Conservation (phyloP, 2,329 filamentous ascomycete species). For the Intubia oerlemansii region DNA sequence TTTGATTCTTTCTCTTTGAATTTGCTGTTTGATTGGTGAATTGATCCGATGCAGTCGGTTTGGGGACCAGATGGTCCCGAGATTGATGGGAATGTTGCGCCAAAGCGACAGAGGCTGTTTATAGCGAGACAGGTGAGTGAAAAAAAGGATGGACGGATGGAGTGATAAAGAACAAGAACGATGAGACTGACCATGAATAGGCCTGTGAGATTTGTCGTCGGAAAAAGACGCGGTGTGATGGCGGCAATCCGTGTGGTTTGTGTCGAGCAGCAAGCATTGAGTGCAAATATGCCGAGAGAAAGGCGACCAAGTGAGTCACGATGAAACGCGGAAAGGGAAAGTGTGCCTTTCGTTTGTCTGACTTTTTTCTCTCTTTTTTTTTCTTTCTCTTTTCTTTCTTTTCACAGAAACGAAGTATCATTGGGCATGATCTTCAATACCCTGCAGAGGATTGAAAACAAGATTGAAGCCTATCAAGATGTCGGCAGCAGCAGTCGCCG, state of each 20-base stretch:
- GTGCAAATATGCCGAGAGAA: constrained; percentile 29
- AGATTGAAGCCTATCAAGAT: constrained; percentile 18
- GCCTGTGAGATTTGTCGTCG: constrained; percentile 30
- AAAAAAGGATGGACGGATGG: too few relatives aligned
- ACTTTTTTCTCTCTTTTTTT: too few relatives aligned
- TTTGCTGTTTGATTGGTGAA: too few relatives aligned
- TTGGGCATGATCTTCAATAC: constrained; percentile 32
- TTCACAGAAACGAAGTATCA: constrained; percentile 30
- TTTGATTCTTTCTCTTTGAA: too few relatives aligned
- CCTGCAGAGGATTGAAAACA: constrained; percentile 27
- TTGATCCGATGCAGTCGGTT: constrained; percentile 5
- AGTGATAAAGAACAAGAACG: too few relatives aligned
- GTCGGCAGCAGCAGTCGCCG: too few relatives aligned
- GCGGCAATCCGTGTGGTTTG: constrained; percentile 29
- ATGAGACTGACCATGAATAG: constrained; percentile 8
- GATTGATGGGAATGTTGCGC: constrained; percentile 4
- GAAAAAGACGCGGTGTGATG: constrained; percentile 32
- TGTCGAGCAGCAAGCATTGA: constrained; percentile 25
- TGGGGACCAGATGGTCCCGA: constrained; percentile 6
- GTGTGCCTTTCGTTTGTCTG: too few relatives aligned
- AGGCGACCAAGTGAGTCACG: constrained; percentile 24
- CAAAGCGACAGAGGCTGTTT: constrained; percentile 8
- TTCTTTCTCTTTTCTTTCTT: too few relatives aligned
- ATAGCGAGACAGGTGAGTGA: constrained; percentile 8
- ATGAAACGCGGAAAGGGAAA: too few relatives aligned